Percentiles rank a stretch among this genome's conserved stretches.
Evolutionary conservation across 1,284 basidiomycete species (phyloP).

Genomic region (Fistulinella cinereoalba): DNA sequence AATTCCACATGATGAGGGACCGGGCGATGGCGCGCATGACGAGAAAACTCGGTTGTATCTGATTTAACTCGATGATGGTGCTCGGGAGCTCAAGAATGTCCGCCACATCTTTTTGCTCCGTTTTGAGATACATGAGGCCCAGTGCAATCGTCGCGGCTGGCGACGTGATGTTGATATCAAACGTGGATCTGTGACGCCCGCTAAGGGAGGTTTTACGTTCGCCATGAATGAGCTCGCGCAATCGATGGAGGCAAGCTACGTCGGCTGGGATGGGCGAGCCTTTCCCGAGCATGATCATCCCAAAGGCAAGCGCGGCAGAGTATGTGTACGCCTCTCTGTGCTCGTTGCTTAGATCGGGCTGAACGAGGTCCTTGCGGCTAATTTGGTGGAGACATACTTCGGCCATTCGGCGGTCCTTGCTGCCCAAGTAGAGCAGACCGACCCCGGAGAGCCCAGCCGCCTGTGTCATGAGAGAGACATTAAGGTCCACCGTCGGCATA

Average conservation of each 20-base stretch:
- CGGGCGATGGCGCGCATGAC: conserved; percentile 78
- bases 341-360: conserved; percentile 79
- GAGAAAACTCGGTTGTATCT: conserved; percentile 85
- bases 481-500: conserved; percentile 81
- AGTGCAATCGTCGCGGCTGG: conserved; percentile 89
- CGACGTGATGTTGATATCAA: conserved; percentile 85
- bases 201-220: conserved; percentile 44
- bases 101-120: conserved; percentile 80
- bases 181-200: conserved; percentile 45
- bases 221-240: conserved; percentile 73
- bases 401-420: conserved; percentile 86
- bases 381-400: conserved; percentile 89
- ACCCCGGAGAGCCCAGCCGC: conserved; percentile 86
- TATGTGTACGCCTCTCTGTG: conserved; percentile 91
- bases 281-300: conserved; percentile 93
- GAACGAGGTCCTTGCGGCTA: conserved; percentile 70
- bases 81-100: conserved; percentile 83
- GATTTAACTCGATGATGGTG: conserved; percentile 74
- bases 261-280: conserved; percentile 79
- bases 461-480: conserved; percentile 88
- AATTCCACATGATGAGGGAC: conserved; percentile 86
- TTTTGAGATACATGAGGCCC: conserved; percentile 90
- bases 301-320: conserved; percentile 86
- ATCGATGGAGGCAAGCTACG: conserved; percentile 59
- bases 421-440: conserved; percentile 88